Percentiles rank a stretch among this genome's conserved stretches.
These are phyloP conservation scores for Halenospora varia DNA, from an alignment of 495 filamentous ascomycete genomes.

Conservation along the genomic window DNA sequence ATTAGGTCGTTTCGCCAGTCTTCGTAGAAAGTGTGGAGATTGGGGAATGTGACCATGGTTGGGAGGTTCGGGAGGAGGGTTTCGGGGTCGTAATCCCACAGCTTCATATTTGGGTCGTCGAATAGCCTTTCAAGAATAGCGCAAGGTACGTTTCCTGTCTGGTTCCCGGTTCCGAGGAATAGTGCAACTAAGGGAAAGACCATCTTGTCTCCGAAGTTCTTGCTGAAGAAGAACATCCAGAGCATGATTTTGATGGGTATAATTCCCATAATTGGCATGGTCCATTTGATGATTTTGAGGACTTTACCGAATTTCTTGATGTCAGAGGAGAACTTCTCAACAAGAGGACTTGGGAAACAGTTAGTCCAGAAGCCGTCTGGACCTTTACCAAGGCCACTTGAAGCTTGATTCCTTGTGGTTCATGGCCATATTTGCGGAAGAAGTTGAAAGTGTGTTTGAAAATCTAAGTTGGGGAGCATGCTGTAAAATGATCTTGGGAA, in stretches of 20 bases:
- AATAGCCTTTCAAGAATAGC: conserved; percentile 74
- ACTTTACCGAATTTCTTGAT: conserved; percentile 62
- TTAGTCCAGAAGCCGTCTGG: conserved; percentile 75
- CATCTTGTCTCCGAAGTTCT: conserved; percentile 71
- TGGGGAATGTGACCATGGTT: conserved; percentile 79
- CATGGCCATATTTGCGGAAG: conserved; percentile 64
- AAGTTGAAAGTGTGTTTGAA: conserved; percentile 82
- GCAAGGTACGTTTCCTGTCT: conserved; percentile 70
- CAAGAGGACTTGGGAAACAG: conserved; percentile 66
- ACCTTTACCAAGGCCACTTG: conserved; percentile 78
- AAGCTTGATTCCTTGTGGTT: conserved; percentile 65
- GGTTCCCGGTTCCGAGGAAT: conserved; percentile 77
- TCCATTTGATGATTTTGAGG: conserved; percentile 63
- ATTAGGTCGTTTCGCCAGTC: conserved; percentile 62
- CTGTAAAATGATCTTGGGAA: not conserved
- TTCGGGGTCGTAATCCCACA: conserved; percentile 73
- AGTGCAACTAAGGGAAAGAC: conserved; percentile 71
- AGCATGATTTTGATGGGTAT: conserved; percentile 69
- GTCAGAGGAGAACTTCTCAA: conserved; percentile 58
- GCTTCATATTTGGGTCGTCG: conserved; percentile 66
- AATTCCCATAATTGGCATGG: conserved; percentile 67
- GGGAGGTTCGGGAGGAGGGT: conserved; percentile 66
- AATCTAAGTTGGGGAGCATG: conserved; percentile 34
- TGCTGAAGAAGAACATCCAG: conserved; percentile 65
- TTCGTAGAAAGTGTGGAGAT: conserved; percentile 65